Conservation (phyloP, 768 basidiomycete species). For the Leccinum truebloodii region DNA sequence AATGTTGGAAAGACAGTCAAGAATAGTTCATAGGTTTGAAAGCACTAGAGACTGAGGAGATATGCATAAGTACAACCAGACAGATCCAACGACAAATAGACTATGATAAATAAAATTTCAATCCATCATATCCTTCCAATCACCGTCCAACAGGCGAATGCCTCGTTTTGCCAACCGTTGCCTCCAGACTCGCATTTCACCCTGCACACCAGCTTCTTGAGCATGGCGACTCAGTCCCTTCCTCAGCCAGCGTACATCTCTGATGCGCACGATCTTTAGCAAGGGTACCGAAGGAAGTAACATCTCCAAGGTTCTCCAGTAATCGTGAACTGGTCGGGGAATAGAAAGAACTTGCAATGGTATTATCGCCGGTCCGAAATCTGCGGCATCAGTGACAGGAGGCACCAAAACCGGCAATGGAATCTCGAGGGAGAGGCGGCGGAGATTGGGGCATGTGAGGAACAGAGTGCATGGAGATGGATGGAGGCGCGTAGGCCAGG, state of each 20-base stretch:
- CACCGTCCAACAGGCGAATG: constrained; percentile 66
- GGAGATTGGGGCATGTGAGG: constrained; percentile 51
- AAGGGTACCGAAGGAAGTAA: constrained; percentile 57
- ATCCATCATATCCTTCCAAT: constrained; percentile 58
- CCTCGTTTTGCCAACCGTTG: constrained; percentile 56
- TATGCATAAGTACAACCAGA: background rate
- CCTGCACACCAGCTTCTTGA: constrained; percentile 74
- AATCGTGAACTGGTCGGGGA: constrained; percentile 66
- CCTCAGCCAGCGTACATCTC: constrained; percentile 74
- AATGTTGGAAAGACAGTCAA: no score
- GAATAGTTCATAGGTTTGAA: no score
- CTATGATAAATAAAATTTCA: constrained; percentile 8
- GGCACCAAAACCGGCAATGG: constrained; percentile 58
- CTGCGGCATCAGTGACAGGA: constrained; percentile 11
- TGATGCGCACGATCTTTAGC: constrained; percentile 55
- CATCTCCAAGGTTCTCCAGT: constrained; percentile 55
- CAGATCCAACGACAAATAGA: constrained; percentile 10
- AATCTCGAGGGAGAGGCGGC: constrained; percentile 71
- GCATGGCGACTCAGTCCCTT: constrained; percentile 66
- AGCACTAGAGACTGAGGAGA: no score
- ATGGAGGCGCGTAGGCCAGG: constrained; percentile 61
- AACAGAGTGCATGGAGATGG: constrained; percentile 54
- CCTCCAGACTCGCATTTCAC: constrained; percentile 77
- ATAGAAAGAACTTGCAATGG: constrained; percentile 68
- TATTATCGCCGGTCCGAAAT: constrained; percentile 31